phyloP scores from a whole-genome alignment of 352 stramenopile species.

The Phytophthora gonapodyides region DNA sequence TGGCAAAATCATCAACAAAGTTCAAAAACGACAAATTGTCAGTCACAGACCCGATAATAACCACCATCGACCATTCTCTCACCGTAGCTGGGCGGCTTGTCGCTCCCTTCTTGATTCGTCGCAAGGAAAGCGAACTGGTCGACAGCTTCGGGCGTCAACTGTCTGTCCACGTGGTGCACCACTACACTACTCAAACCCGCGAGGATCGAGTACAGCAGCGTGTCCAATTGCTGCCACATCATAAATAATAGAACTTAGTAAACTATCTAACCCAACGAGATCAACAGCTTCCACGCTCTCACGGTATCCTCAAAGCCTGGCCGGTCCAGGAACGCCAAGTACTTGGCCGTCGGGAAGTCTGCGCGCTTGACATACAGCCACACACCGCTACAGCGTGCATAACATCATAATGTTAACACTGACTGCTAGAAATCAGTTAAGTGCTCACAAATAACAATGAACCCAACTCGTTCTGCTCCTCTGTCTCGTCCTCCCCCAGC shows the following conservation, averaged over 20 bases:
- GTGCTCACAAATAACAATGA: too few relatives aligned
- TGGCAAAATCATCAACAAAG: constrained; percentile 20
- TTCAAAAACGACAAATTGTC: neutral
- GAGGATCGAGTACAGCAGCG: constrained; percentile 71
- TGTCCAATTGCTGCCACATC: constrained; percentile 48
- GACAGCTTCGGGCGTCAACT: constrained; percentile 55
- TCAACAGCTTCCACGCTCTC: constrained; percentile 20
- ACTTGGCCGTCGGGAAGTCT: constrained; percentile 72
- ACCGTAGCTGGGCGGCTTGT: constrained; percentile 38
- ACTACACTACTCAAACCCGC: constrained; percentile 73
- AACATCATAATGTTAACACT: neutral
- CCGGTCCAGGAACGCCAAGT: constrained; percentile 70
- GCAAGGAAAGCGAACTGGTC: constrained; percentile 66
- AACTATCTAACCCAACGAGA: constrained; percentile 1
- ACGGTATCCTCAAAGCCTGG: constrained; percentile 46
- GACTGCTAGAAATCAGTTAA: too few relatives aligned
- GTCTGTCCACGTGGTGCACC: constrained; percentile 65
- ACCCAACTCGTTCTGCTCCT: constrained; percentile 7
- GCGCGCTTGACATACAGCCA: constrained; percentile 77
- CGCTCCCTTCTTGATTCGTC: constrained; percentile 26
- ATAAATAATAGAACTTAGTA: constrained; percentile 5
- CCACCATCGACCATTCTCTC: constrained; percentile 4
- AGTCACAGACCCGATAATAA: neutral
- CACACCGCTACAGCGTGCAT: constrained; percentile 34
- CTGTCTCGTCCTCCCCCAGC: constrained; percentile 18